A percentile compares a stretch with the other conserved stretches of the same genome.
Evolutionary conservation across 2,329 filamentous ascomycete genomes (phyloP).

Genomic region (Pseudohalonectria lignicola): DNA sequence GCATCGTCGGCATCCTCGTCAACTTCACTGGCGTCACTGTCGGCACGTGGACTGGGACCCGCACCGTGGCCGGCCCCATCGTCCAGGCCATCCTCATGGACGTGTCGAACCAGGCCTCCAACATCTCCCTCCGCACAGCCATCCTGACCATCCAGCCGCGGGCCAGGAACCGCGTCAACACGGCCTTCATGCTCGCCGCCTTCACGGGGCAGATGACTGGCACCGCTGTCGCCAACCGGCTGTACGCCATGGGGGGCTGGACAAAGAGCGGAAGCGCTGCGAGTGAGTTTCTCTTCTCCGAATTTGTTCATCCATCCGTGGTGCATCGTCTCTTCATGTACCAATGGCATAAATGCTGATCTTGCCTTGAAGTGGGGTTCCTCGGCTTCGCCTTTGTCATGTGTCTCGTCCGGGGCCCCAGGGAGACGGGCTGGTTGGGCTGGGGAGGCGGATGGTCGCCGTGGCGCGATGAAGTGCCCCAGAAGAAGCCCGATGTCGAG

Average conservation of each 20-base stretch:
- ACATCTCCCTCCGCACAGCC: constrained; percentile 60
- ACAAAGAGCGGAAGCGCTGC: constrained; percentile 31
- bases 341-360: background rate
- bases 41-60: constrained; percentile 57
- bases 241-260: constrained; percentile 42
- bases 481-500: too few relatives aligned
- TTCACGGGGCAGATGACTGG: constrained; percentile 70
- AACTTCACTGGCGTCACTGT: constrained; percentile 51
- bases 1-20: constrained; percentile 49
- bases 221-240: constrained; percentile 43
- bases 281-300: constrained; percentile 15
- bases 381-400: constrained; percentile 23
- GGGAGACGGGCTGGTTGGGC: constrained; percentile 28
- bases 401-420: constrained; percentile 24
- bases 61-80: constrained; percentile 59
- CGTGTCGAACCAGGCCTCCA: constrained; percentile 59
- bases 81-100: constrained; percentile 63
- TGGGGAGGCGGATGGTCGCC: constrained; percentile 30
- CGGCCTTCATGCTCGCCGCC: constrained; percentile 67
- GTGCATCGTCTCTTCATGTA: background rate
- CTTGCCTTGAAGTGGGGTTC: constrained; percentile 19
- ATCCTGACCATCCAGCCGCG: constrained; percentile 64
- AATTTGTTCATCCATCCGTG: background rate
- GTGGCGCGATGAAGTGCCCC: constrained; percentile 14
- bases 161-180: constrained; percentile 66